Base-by-base conservation (phyloP, 2,329 filamentous ascomycete genomes). In the Fusarium domesticum region DNA sequence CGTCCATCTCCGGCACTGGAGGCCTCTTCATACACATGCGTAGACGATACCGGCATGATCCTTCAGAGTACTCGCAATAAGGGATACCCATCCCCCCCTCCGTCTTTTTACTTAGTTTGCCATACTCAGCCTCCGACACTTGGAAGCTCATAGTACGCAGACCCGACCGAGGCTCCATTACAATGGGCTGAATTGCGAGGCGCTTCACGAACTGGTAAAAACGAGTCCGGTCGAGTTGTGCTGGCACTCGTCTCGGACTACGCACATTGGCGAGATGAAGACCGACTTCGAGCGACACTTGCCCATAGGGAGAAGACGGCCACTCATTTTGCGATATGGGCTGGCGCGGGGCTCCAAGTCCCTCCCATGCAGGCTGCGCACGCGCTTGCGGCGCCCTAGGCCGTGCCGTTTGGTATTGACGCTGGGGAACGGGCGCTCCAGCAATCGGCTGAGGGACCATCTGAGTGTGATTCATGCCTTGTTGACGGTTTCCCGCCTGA, bases 41-140 rank as follows among this genome's bases (percentile, higher is more conserved):
- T 17, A 95, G 58, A 14, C 89, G 85, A 59, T 84, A 84, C 28
- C 81, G 76, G 5, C 78, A 65, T 38, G 78, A 81, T 5, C 78
- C 78, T 46, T 80, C 70, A 15, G 64, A 66, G 42, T 73, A 73
- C 30, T 64, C 52, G 19, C 65, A 67, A 4, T 69, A 59, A 0
- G 68, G 57, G 69, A 72, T 18, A 3, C 68, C 62, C 30, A 53
- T 8, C 23, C 14, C 18, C 38, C 41, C 10, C 15, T 54, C 35
- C 32, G 50, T 39, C 31, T 68, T 61, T 12, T 49, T 56, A 5
- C 71, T 63, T 6, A 81, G 56, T 5, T 51, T 61, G 6, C 42
- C 49, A 16, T 70, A 51, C 2, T 70, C 60, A 2, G 66, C 61
- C 4, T 61, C 48, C 3, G 70, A 45, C 11, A 84, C 44, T 1